phyloP scores from a whole-genome alignment of 2,329 filamentous ascomycete genomes.

The Colletotrichum sp. region DNA sequence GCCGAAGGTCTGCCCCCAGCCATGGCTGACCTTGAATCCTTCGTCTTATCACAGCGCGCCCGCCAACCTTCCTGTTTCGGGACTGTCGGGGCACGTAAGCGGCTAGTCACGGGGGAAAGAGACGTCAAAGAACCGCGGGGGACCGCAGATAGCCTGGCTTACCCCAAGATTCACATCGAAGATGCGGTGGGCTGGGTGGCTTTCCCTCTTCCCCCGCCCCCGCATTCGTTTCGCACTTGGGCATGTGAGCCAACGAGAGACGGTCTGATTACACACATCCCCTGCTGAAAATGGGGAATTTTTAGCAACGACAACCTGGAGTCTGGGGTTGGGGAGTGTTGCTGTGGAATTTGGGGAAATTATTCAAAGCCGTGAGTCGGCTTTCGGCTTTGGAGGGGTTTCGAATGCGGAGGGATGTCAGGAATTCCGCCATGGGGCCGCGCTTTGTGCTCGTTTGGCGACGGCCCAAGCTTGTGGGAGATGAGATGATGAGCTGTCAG shows the following conservation, averaged over 20 bases:
- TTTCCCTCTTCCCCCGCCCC: neutral
- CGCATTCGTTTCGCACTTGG: constrained; percentile 4
- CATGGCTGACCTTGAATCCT: neutral
- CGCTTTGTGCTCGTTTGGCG: constrained; percentile 2
- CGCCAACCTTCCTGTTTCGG: neutral
- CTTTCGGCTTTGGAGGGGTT: neutral
- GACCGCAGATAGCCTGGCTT: neutral
- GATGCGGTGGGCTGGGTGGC: neutral
- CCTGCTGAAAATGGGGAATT: neutral
- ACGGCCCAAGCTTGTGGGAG: neutral
- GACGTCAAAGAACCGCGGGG: neutral
- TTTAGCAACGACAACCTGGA: neutral
- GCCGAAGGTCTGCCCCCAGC: neutral
- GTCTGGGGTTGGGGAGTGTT: neutral
- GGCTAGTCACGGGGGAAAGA: neutral
- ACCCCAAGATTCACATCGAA: constrained; percentile 2
- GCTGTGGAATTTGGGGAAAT: neutral
- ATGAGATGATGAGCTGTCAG: neutral
- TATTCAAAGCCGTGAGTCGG: neutral
- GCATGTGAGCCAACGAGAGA: constrained; percentile 15
- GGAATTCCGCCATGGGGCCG: constrained; percentile 6
- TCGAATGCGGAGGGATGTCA: neutral
- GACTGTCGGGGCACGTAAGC: neutral
- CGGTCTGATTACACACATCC: neutral
- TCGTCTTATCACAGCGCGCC: neutral